Evolutionary conservation across 768 basidiomycete genomes (phyloP).

Genomic region (Boletus rufocinnamomeus): DNA sequence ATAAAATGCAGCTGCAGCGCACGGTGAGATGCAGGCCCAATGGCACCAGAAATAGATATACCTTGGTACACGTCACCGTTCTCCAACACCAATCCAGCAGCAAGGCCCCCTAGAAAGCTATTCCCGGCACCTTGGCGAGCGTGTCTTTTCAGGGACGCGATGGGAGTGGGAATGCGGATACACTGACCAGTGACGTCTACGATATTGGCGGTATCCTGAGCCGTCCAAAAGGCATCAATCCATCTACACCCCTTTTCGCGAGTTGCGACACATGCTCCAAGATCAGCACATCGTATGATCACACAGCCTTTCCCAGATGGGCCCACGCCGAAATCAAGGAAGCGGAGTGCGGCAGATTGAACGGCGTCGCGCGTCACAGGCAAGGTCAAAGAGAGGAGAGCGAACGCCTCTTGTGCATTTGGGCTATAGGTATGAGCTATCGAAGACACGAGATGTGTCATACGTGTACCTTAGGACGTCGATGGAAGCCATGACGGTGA

Average conservation of each 20-base stretch:
- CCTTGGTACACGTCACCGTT: conserved; percentile 67
- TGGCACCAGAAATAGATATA: conserved; percentile 34
- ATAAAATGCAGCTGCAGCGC: conserved; percentile 59
- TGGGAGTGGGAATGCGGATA: conserved; percentile 3
- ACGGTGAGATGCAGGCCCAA: conserved; percentile 18
- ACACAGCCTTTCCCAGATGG: conserved; percentile 53
- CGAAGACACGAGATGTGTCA: background rate
- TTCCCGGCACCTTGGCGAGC: conserved; percentile 77
- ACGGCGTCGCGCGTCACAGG: conserved; percentile 48
- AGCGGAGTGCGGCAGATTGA: conserved; percentile 64
- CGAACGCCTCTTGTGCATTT: conserved; percentile 82
- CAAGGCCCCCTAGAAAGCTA: conserved; percentile 81
- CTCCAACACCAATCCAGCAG: conserved; percentile 64
- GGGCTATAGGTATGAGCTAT: conserved; percentile 49
- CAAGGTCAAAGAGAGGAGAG: conserved; percentile 57
- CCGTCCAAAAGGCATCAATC: conserved; percentile 75
- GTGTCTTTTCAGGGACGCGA: conserved; percentile 4
- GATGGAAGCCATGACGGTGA: conserved; percentile 56
- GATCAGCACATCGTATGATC: conserved; percentile 70
- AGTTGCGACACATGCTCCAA: conserved; percentile 70
- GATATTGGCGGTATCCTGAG: conserved; percentile 48
- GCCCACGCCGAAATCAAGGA: conserved; percentile 64
- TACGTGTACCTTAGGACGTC: conserved; percentile 63
- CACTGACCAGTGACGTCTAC: conserved; percentile 79
- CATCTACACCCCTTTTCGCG: conserved; percentile 48